Percentiles rank a stretch among this genome's conserved stretches.
These are phyloP conservation scores for Mortierella sp. DNA, from an alignment of 371 early-diverging fungal species.

Conservation along the genomic window DNA sequence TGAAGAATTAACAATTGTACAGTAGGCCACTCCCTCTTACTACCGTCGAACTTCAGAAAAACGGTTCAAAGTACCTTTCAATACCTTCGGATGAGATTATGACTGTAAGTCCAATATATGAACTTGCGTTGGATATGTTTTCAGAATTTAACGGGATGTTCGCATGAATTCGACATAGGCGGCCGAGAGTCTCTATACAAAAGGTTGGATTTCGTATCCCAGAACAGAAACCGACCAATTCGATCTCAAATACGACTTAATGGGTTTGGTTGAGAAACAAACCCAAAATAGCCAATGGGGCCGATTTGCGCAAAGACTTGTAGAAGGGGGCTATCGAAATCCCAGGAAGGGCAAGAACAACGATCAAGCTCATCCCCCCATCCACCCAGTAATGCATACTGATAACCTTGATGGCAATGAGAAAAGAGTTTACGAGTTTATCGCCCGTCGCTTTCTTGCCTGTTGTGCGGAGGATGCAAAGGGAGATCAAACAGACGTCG, in stretches of 20 bases:
- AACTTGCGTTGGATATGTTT: not conserved
- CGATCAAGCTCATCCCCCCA: slow-evolving; percentile 99
- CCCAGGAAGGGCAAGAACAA: slow-evolving; percentile 95
- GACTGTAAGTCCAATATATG: slow-evolving; percentile 64
- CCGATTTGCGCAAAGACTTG: slow-evolving; percentile 74
- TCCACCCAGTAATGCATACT: slow-evolving; percentile 93
- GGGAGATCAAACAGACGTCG: slow-evolving; percentile 88
- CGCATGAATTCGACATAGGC: slow-evolving; percentile 57
- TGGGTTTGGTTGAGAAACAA: slow-evolving; percentile 77
- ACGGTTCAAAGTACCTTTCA: slow-evolving; percentile 76
- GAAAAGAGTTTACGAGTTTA: slow-evolving; percentile 90
- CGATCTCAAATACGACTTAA: slow-evolving; percentile 81
- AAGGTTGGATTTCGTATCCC: slow-evolving; percentile 98
- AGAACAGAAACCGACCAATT: slow-evolving; percentile 99
- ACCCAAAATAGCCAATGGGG: slow-evolving; percentile 73
- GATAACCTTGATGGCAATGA: slow-evolving; percentile 78
- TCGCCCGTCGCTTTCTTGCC: slow-evolving; percentile 94
- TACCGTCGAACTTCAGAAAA: slow-evolving; percentile 96
- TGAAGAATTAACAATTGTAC: not conserved
- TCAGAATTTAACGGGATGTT: not conserved
- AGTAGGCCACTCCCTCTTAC: slow-evolving; percentile 94
- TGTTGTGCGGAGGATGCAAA: slow-evolving; percentile 96
- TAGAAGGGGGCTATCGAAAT: slow-evolving; percentile 78
- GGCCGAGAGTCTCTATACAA: slow-evolving; percentile 89
- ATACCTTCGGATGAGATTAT: slow-evolving; percentile 90